These are phyloP conservation scores for Metarhizium robertsii DNA, from an alignment of 2,329 filamentous ascomycete genomes.

Conservation along the genomic window DNA sequence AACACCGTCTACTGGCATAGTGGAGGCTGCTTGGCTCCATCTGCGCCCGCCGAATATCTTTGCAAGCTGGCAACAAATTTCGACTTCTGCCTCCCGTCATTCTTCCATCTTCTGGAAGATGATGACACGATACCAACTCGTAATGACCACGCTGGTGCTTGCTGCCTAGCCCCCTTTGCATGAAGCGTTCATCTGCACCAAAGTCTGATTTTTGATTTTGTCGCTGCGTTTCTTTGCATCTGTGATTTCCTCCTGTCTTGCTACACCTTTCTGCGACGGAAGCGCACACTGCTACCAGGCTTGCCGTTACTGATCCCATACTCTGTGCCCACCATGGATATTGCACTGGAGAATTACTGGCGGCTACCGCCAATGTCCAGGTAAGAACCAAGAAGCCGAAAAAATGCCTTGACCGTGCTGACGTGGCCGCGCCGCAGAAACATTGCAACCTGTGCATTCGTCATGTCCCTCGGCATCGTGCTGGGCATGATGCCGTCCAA, in stretches of 20 bases:
- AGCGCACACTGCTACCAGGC: neutral
- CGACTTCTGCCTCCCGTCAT: neutral
- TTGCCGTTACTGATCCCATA: constrained; percentile 17
- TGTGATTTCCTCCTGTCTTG: constrained; percentile 8
- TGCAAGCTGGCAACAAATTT: constrained; percentile 5
- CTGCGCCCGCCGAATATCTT: neutral
- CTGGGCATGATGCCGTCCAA: constrained; percentile 40
- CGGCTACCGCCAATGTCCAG: constrained; percentile 31
- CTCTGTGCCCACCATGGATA: constrained; percentile 22
- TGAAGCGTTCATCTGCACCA: constrained; percentile 11
- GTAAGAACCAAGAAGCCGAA: constrained; percentile 20
- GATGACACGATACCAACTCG: constrained; percentile 26
- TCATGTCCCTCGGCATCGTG: constrained; percentile 51
- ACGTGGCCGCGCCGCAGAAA: constrained; percentile 40
- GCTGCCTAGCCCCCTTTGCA: constrained; percentile 15
- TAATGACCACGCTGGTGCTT: constrained; percentile 16
- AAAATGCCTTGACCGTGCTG: constrained; percentile 5
- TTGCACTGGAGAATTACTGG: constrained; percentile 26
- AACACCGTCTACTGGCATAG: constrained; percentile 11
- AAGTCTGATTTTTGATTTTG: neutral
- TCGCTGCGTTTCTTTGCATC: neutral
- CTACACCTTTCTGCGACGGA: neutral
- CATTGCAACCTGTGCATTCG: constrained; percentile 51
- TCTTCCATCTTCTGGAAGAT: constrained; percentile 15
- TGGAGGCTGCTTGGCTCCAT: neutral